These are phyloP conservation scores for Scalesia atractyloides DNA, from an alignment of 129 eudicot species.

Conservation along the genomic window DNA sequence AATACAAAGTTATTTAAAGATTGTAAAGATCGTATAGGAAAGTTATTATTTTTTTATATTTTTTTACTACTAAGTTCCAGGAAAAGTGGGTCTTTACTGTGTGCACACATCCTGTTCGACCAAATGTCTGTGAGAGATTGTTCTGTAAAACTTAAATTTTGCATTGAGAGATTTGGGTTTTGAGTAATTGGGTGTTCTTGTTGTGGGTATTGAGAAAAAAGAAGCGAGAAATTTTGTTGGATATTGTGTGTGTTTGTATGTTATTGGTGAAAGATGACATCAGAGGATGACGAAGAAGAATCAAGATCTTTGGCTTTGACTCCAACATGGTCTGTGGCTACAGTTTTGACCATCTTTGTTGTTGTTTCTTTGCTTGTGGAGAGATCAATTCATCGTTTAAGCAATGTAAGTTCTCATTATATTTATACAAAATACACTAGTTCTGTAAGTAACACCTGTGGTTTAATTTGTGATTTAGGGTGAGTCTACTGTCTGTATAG, in stretches of 20 bases:
- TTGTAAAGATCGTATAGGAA: slow-evolving; percentile 16
- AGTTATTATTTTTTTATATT: no score
- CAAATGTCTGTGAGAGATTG: slow-evolving; percentile 25
- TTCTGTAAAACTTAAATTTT: neutral
- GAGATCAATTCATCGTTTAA: slow-evolving; percentile 82
- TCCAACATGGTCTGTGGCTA: slow-evolving; percentile 99
- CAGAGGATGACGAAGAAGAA: slow-evolving; percentile 53
- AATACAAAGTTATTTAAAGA: slow-evolving; percentile 16
- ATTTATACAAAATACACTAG: neutral
- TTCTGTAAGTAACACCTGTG: no score
- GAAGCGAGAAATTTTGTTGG: slow-evolving; percentile 7
- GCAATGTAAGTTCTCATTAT: slow-evolving; percentile 63
- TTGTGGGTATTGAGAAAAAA: slow-evolving; percentile 16
- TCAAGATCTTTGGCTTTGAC: slow-evolving; percentile 90
- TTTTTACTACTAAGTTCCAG: slow-evolving; percentile 3
- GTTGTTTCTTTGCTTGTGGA: slow-evolving; percentile 96
- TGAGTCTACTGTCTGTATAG: no score
- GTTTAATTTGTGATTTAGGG: no score
- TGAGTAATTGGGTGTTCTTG: slow-evolving; percentile 10
- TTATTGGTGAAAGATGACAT: slow-evolving; percentile 33
- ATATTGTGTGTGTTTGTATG: slow-evolving; percentile 9
- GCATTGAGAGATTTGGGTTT: slow-evolving; percentile 25
- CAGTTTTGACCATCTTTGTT: slow-evolving; percentile 91
- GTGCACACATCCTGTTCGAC: slow-evolving; percentile 28
- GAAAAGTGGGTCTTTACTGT: slow-evolving; percentile 10